Conservation (phyloP, 2,329 filamentous ascomycete species). For the Lachnellula arida region DNA sequence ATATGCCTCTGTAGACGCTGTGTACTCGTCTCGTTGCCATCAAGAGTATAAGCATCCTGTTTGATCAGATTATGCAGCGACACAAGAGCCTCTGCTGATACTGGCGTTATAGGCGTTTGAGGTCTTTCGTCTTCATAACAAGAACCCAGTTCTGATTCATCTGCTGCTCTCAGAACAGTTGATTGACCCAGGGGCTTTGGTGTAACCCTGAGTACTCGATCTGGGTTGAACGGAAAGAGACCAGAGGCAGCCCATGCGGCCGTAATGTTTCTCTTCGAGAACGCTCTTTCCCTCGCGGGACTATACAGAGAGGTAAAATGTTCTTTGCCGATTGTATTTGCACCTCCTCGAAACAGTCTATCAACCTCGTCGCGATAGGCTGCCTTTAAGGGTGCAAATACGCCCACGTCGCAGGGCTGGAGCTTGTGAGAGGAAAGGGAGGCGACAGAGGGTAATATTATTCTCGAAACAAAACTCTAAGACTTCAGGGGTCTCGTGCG, state of each 20-base stretch:
- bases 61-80: conserved; percentile 17
- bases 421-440: no score
- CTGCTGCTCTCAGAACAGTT: not conserved
- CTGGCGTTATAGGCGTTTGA: not conserved
- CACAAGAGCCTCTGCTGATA: conserved; percentile 1
- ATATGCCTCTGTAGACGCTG: conserved; percentile 17
- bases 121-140: conserved; percentile 1
- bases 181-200: not conserved
- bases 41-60: conserved; percentile 13
- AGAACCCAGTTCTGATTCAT: not conserved
- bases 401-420: no score
- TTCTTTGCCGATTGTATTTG: no score
- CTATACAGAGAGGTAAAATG: no score
- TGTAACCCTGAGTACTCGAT: not conserved
- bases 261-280: no score
- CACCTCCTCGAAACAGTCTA: no score
- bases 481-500: no score
- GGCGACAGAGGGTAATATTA: no score
- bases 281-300: no score
- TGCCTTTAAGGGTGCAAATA: no score
- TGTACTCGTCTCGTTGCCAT: conserved; percentile 13
- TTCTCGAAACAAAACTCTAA: no score
- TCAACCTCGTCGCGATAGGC: no score
- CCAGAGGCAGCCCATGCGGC: not conserved
- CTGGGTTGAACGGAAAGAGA: conserved; percentile 1